Percentiles rank a stretch among this genome's conserved stretches.
Evolutionary conservation across 768 basidiomycete genomes (phyloP).

Genomic region (Boletus bicolor): DNA sequence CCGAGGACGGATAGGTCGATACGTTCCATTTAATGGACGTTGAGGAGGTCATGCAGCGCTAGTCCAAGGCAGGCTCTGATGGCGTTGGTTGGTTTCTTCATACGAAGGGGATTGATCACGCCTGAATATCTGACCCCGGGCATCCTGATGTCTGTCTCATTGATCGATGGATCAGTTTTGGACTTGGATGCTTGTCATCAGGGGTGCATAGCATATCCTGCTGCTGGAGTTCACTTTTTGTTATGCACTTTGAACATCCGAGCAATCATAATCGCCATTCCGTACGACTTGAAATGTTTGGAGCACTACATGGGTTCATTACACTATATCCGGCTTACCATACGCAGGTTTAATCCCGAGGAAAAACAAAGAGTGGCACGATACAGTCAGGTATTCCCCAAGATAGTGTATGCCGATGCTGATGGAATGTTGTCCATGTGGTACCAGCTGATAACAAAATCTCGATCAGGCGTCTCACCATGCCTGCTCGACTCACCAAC

Average conservation of each 20-base stretch:
- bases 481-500: neutral
- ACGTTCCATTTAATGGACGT: conserved; percentile 38
- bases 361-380: neutral
- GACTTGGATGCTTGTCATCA: neutral
- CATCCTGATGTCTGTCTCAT: conserved; percentile 19
- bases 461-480: neutral
- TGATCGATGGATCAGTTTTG: neutral
- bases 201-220: neutral
- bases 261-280: no score
- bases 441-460: neutral
- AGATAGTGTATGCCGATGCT: neutral
- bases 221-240: neutral
- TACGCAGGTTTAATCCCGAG: no score
- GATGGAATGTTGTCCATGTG: neutral
- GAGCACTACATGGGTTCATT: neutral
- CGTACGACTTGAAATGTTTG: neutral
- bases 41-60: conserved; percentile 30
- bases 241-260: neutral
- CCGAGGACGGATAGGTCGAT: conserved; percentile 42
- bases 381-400: neutral
- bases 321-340: neutral
- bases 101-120: conserved; percentile 33
- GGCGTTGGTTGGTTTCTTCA: conserved; percentile 41
- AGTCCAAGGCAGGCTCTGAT: conserved; percentile 43
- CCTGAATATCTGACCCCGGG: conserved; percentile 22